Conservation (phyloP, 768 basidiomycete genomes). For the Lentinula raphanica region DNA sequence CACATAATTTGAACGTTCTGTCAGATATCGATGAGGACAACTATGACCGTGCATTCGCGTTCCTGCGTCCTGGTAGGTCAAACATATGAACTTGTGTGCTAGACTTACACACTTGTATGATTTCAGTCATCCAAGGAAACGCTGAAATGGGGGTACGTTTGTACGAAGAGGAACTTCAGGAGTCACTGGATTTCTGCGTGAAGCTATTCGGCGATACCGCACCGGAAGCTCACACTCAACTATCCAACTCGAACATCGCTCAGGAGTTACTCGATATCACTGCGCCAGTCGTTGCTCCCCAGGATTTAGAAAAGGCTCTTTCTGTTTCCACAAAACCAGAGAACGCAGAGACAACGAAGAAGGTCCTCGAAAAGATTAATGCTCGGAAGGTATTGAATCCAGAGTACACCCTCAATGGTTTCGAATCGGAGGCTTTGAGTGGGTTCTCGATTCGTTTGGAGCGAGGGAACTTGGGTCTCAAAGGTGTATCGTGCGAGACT, state of each 20-base stretch:
- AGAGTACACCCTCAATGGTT: conserved; percentile 62
- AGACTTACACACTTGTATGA: background rate
- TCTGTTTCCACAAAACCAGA: conserved; percentile 14
- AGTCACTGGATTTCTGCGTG: conserved; percentile 75
- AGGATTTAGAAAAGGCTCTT: conserved; percentile 32
- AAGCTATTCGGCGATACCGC: conserved; percentile 66
- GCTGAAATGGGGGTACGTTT: conserved; percentile 69
- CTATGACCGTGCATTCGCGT: conserved; percentile 63
- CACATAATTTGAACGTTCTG: conserved; percentile 50
- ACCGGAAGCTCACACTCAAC: conserved; percentile 50
- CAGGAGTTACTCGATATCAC: conserved; percentile 50
- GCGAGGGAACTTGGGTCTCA: conserved; percentile 53
- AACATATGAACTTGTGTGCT: background rate
- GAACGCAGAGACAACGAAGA: conserved; percentile 17
- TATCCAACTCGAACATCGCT: conserved; percentile 23
- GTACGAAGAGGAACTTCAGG: conserved; percentile 69
- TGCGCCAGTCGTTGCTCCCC: conserved; percentile 41
- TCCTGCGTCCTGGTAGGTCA: conserved; percentile 52
- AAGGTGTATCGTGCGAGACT: background rate
- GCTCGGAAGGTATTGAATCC: conserved; percentile 63
- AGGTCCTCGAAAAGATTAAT: conserved; percentile 65
- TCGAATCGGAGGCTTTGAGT: conserved; percentile 58
- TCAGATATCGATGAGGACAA: conserved; percentile 65
- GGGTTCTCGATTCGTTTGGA: conserved; percentile 56
- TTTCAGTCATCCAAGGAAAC: conserved; percentile 71